Base-by-base conservation (phyloP, 169 alveolate species). In the Plasmodium cynomolgi region DNA sequence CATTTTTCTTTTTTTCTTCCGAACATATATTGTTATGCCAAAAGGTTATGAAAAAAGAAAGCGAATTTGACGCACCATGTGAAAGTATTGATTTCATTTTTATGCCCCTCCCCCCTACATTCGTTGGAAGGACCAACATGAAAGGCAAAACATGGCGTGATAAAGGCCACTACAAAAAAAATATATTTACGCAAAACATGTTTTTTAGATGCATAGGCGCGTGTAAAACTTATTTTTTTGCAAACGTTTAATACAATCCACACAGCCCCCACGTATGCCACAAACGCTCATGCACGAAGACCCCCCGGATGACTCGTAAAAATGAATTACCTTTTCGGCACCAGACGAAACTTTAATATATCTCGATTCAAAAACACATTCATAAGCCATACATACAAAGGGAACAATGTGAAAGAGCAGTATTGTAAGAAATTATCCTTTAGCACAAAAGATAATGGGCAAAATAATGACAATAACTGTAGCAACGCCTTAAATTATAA, bases 381-480 rank as follows among this genome's bases (percentile, higher is more conserved):
- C 17, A 62, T 83, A 31, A 26, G 47, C n/a, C 54, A 75, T 20
- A 47, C 23, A 47, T 23, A 7, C 84, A 84, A 15, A 41, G 54
- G 79, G 44, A 83, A 83, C 39, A 84, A 84, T 47, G 47, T 47
- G 79, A 84, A 75, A 74, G 93, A 74, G 41, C 20, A n/a, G 8
- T 7, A 13, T 39, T 84, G 58, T 74, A 84, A 74, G 56, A 84
- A 84, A 84, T 20, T 74, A 74, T 29, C 58, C 62, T 84, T 73
- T 54, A 74, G 81, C 84, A 74, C 93, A 34, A 73, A 74, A 74
- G 73, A 74, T 23, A 50, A 11, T 74, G 68, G 62, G 62, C 58
- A 84, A 31, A 74, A 47, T 26, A 83, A 41, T 62, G 34, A 84
- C 29, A 74, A 47, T 26, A 83, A 41, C 29, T 29, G 62, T 33